Conservation (phyloP, 1,284 basidiomycete species). For the Ceratorhiza oryzae-sativae region DNA sequence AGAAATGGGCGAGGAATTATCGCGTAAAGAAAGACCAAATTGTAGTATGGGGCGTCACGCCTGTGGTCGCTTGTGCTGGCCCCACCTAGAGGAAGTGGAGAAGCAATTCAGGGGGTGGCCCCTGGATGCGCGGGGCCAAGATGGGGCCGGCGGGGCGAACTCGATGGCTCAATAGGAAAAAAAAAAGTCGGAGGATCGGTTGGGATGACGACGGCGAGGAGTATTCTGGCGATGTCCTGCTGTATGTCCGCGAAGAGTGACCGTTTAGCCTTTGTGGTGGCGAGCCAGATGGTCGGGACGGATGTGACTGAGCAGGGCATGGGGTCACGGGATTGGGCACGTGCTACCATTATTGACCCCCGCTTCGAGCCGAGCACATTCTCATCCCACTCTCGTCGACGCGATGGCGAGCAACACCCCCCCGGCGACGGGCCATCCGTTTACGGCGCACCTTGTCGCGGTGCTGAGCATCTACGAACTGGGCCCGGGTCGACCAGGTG, state of each 20-base stretch:
- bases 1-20: background rate
- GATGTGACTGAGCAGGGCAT: constrained; percentile 25
- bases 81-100: too few relatives aligned
- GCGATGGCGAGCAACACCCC: constrained; percentile 10
- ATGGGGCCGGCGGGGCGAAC: background rate
- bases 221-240: too few relatives aligned
- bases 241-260: too few relatives aligned
- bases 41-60: too few relatives aligned
- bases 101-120: constrained; percentile 10
- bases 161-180: background rate
- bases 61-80: too few relatives aligned
- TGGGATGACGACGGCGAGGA: background rate
- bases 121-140: background rate
- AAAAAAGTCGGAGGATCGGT: background rate
- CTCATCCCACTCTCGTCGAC: background rate
- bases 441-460: constrained; percentile 39
- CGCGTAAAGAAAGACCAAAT: background rate
- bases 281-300: background rate
- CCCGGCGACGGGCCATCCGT: constrained; percentile 31
- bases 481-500: constrained; percentile 35
- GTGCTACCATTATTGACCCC: background rate
- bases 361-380: background rate
- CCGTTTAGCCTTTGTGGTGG: constrained; percentile 14
- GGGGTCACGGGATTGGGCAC: constrained; percentile 29
- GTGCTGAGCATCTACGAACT: constrained; percentile 39